Evolutionary conservation across 495 filamentous ascomycete species (phyloP).

Genomic region (Penicillium mononematosum): DNA sequence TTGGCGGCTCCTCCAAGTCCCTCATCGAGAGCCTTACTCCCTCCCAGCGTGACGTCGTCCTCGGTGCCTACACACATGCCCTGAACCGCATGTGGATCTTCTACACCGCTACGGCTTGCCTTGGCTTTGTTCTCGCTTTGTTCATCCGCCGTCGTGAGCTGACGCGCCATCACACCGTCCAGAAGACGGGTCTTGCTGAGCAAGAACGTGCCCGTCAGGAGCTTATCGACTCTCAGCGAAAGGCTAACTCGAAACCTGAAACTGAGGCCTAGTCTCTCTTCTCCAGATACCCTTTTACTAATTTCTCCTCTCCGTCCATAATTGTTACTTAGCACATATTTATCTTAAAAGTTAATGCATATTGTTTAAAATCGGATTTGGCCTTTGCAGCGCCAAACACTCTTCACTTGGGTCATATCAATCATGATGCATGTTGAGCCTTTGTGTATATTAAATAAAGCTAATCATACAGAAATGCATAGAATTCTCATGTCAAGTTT

Average conservation of each 20-base stretch:
- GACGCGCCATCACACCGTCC: conserved; percentile 57
- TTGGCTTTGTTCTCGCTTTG: conserved; percentile 54
- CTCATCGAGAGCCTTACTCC: conserved; percentile 52
- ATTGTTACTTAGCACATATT: not conserved
- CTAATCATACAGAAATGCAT: not conserved
- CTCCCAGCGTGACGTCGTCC: conserved; percentile 47
- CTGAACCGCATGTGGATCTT: conserved; percentile 68
- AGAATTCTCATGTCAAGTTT: not conserved
- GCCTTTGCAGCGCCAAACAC: not conserved
- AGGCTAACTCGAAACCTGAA: conserved; percentile 24
- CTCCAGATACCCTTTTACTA: not conserved
- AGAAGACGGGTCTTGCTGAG: conserved; percentile 61
- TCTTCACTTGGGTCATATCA: not conserved
- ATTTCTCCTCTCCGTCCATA: not conserved
- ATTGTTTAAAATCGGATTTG: not conserved
- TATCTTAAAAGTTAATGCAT: not conserved
- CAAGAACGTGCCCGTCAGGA: conserved; percentile 47
- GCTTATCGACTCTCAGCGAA: conserved; percentile 32
- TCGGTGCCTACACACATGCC: conserved; percentile 53
- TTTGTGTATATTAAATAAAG: not conserved
- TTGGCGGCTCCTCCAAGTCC: conserved; percentile 58
- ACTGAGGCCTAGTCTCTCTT: conserved; percentile 25
- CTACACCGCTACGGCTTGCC: conserved; percentile 53
- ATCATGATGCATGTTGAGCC: not conserved
- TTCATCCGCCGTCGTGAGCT: conserved; percentile 56